phyloP scores from a whole-genome alignment of 148 eudicot genomes.

The Rhododendron kiyosumense region DNA sequence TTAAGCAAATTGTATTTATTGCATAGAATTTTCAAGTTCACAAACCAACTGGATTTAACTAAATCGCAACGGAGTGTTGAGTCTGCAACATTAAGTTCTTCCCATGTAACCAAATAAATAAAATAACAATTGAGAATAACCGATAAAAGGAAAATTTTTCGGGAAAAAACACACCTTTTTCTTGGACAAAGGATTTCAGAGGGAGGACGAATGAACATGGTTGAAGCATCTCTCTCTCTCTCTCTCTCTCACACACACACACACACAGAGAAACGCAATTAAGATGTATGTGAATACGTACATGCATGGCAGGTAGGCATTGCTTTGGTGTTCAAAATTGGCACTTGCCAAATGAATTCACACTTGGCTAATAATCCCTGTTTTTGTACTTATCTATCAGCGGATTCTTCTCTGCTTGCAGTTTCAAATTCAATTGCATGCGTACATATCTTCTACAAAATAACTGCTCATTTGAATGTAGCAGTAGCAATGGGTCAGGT shows the following conservation, averaged over 20 bases:
- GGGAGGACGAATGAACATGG: neutral
- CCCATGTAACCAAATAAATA: neutral
- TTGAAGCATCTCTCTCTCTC: constrained; percentile 1
- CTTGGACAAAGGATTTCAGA: neutral
- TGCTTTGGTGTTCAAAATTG: neutral
- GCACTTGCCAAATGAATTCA: neutral
- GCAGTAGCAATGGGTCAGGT: neutral
- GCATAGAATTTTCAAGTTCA: no score
- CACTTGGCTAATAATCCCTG: neutral
- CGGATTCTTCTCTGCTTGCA: neutral
- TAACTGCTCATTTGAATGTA: neutral
- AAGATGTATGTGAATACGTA: neutral
- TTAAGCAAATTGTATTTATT: no score
- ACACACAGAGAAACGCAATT: neutral
- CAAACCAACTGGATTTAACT: no score
- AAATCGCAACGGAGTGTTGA: no score
- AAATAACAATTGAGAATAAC: neutral
- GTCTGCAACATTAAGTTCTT: neutral
- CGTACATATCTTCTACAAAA: neutral
- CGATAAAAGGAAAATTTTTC: neutral
- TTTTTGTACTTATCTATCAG: neutral
- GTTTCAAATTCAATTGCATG: neutral
- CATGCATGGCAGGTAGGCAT: neutral
- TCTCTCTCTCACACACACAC: neutral
- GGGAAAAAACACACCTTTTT: neutral